Conservation (phyloP, 2,329 filamentous ascomycete species). For the Metarhizium anisopliae region DNA sequence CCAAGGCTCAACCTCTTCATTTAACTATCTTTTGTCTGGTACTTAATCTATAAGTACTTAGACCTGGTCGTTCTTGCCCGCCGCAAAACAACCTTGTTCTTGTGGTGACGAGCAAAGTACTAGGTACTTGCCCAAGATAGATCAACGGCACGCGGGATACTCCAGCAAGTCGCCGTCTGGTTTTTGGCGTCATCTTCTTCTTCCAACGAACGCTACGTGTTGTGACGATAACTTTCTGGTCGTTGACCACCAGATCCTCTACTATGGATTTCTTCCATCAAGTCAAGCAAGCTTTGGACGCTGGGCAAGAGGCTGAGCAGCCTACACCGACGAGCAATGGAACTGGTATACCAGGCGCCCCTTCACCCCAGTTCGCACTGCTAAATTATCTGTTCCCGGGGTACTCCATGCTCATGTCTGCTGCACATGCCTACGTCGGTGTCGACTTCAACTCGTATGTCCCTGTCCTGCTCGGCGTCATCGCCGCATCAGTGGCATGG, state of each 20-base stretch:
- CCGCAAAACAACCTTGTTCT: too few species aligned
- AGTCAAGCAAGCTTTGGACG: not conserved
- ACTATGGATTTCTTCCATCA: conserved; percentile 7
- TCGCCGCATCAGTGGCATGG: conserved; percentile 40
- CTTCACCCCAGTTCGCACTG: conserved; percentile 33
- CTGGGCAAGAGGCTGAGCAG: not conserved
- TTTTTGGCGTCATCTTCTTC: too few species aligned
- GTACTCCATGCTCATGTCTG: conserved; percentile 47
- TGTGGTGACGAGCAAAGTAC: too few species aligned
- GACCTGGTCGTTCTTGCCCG: too few species aligned
- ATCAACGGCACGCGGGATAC: too few species aligned
- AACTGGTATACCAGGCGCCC: conserved; percentile 5
- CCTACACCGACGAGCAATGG: conserved; percentile 9
- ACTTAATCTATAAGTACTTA: too few species aligned
- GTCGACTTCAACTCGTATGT: conserved; percentile 57
- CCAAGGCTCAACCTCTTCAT: too few species aligned
- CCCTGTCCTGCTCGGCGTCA: conserved; percentile 42
- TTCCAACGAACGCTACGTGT: too few species aligned
- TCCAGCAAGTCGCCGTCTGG: too few species aligned
- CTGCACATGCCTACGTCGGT: conserved; percentile 46
- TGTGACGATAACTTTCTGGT: not conserved
- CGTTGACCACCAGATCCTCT: not conserved
- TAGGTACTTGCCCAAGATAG: too few species aligned
- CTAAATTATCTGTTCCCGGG: conserved; percentile 59
- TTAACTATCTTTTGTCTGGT: too few species aligned